These are phyloP conservation scores for Penicillium tannophilum DNA, from an alignment of 495 filamentous ascomycete genomes.

Conservation along the genomic window DNA sequence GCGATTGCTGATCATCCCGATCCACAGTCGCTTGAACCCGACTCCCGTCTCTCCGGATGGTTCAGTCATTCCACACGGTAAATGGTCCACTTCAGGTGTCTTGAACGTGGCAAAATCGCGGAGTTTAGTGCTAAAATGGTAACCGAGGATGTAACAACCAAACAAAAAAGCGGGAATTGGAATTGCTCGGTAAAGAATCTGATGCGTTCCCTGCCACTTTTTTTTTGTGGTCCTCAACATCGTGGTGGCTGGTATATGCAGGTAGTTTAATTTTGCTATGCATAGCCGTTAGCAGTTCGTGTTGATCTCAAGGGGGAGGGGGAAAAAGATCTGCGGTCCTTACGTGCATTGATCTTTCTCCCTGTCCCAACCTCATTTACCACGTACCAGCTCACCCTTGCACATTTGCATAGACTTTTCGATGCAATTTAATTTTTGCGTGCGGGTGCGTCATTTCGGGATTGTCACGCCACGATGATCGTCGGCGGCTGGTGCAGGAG, in stretches of 20 bases:
- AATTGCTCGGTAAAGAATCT: background rate
- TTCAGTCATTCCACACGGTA: background rate
- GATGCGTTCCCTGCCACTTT: background rate
- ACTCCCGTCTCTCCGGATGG: conserved; percentile 9
- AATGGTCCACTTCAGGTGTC: background rate
- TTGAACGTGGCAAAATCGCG: conserved; percentile 30
- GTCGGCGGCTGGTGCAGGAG: conserved; percentile 5
- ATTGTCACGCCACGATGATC: conserved; percentile 13
- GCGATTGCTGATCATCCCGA: conserved; percentile 14
- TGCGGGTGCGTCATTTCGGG: conserved; percentile 5
- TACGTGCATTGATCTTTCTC: conserved; percentile 3
- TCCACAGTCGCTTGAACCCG: conserved; percentile 14
- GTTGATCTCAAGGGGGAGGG: conserved; percentile 1
- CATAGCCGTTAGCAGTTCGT: conserved; percentile 14
- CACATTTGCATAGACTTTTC: conserved; percentile 2
- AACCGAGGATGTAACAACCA: background rate
- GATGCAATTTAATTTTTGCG: background rate
- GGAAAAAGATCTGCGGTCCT: background rate
- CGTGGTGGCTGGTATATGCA: conserved; percentile 23
- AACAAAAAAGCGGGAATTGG: too few relatives aligned
- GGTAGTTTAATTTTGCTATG: conserved; percentile 1
- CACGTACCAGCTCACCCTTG: background rate
- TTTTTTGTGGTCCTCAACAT: conserved; percentile 6
- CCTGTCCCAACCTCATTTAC: background rate
- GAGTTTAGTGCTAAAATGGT: conserved; percentile 8